A percentile compares a stretch with the other conserved stretches of the same genome.
These are phyloP conservation scores for Sporothrix brunneoviolacea DNA, from an alignment of 2,329 filamentous ascomycete genomes.

Conservation along the genomic window DNA sequence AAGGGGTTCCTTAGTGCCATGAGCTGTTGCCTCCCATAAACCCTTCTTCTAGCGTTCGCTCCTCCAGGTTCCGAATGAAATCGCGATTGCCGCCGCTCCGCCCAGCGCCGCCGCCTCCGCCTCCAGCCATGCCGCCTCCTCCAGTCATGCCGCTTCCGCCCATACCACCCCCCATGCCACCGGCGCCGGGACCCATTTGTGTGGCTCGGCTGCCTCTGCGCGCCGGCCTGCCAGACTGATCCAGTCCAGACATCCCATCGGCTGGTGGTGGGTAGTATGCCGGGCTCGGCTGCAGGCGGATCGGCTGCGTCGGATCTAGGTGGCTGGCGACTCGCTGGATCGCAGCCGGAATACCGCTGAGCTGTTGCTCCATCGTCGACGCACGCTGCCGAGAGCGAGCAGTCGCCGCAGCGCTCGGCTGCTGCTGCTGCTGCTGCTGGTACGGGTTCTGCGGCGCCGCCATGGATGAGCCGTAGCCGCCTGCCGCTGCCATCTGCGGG, in stretches of 20 bases:
- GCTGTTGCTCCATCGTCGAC: slow-evolving; percentile 92
- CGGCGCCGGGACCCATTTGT: slow-evolving; percentile 43
- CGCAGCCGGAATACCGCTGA: slow-evolving; percentile 83
- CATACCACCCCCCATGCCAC: background rate
- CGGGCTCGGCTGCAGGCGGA: slow-evolving; percentile 87
- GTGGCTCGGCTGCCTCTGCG: slow-evolving; percentile 70
- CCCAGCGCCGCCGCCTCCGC: background rate
- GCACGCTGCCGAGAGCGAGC: slow-evolving; percentile 68
- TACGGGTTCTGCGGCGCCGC: slow-evolving; percentile 34
- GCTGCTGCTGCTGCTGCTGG: slow-evolving; percentile 57
- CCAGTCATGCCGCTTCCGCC: background rate
- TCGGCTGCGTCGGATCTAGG: slow-evolving; percentile 88
- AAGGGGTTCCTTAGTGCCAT: slow-evolving; percentile 68
- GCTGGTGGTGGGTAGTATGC: slow-evolving; percentile 94
- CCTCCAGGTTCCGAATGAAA: slow-evolving; percentile 91
- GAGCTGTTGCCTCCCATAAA: slow-evolving; percentile 63
- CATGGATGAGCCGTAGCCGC: slow-evolving; percentile 43
- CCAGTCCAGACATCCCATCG: slow-evolving; percentile 66
- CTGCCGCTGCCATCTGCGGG: slow-evolving; percentile 58
- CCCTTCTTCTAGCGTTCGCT: slow-evolving; percentile 87
- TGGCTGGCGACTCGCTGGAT: slow-evolving; percentile 95
- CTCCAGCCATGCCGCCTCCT: background rate
- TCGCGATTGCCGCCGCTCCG: slow-evolving; percentile 53
- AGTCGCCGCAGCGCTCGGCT: slow-evolving; percentile 69
- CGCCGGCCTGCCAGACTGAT: slow-evolving; percentile 50